Evolutionary conservation across 2,329 filamentous ascomycete species (phyloP).

Genomic region (Onygenales sp.): DNA sequence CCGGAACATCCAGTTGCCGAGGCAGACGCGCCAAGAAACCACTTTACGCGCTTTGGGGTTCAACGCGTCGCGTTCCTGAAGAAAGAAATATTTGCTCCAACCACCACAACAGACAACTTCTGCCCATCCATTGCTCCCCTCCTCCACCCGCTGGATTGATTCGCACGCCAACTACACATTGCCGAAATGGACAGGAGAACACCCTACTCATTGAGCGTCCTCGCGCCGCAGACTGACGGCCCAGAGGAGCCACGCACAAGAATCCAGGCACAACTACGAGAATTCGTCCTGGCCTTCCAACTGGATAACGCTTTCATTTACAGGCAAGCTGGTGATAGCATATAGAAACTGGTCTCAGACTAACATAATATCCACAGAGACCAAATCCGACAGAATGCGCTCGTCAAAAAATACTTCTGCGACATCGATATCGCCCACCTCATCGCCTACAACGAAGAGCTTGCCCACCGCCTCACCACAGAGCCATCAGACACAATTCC

Average conservation of each 20-base stretch:
- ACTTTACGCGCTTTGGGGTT: slow-evolving; percentile 29
- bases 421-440: slow-evolving; percentile 93
- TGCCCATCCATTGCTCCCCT: slow-evolving; percentile 7
- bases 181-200: slow-evolving; percentile 72
- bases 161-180: slow-evolving; percentile 11
- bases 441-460: slow-evolving; percentile 91
- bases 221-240: slow-evolving; percentile 56
- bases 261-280: slow-evolving; percentile 69
- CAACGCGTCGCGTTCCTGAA: slow-evolving; percentile 26
- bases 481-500: slow-evolving; percentile 91
- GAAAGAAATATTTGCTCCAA: not conserved
- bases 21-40: slow-evolving; percentile 17
- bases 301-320: slow-evolving; percentile 94
- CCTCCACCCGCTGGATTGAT: slow-evolving; percentile 9
- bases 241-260: slow-evolving; percentile 60
- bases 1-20: slow-evolving; percentile 3
- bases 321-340: slow-evolving; percentile 47
- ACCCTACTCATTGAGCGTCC: slow-evolving; percentile 76
- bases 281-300: slow-evolving; percentile 88
- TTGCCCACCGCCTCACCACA: slow-evolving; percentile 79
- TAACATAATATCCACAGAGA: slow-evolving; percentile 50
- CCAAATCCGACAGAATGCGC: slow-evolving; percentile 87
- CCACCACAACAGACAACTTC: not conserved
- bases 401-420: slow-evolving; percentile 90
- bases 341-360: not conserved